Evolutionary conservation across 805 yeast species (phyloP), one percentile per base, ranked within the genome.

Genomic region (Candida schatavii): DNA sequence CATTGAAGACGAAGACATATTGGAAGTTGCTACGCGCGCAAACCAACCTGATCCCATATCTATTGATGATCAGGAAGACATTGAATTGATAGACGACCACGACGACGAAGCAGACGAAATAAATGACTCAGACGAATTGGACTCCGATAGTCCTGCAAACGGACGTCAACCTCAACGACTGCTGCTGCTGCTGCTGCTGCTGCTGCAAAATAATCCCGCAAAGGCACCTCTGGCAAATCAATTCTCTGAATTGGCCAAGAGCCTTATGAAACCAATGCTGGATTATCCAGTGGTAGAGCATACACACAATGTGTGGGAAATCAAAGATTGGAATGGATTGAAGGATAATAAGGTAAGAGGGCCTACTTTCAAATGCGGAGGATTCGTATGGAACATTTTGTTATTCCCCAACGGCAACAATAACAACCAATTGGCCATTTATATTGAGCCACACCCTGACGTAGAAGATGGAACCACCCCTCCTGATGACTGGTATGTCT

Each of bases 331-430:
- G 83, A 51, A 62, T 18, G 50, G 54, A 4, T 53, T 74, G 37
- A 56, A 57, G 31, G 70, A 64, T 9, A 71, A 70, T 26, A 68
- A 69, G 45, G 81, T 42, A 71, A 79, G 67, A 39, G 64, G 72
- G 7, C 72, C 73, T 0, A 55, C 60, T 15, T 81, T 80, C 48
- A 63, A 59, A 38, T 74, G 81, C 46, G 91, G 88, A 2, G 81
- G 75, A 1, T 79, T 61, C 52, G 77, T 77, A 30, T 86, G 88
- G 83, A 80, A 81, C 50, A 57, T 89, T 2, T 66, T 91, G 31
- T 58, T 91, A 27, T 87, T 89, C 57, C 96, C 96, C 0, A 75
- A 75, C 37, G 93, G 95, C 2, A 85, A 83, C 51, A 71, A 76
- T 36, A 70, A 77, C 39, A 72, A 72, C 46, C 68, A 72, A 43